Conservation (phyloP, 2,329 filamentous ascomycete genomes). For the Teratosphaeria viscida region DNA sequence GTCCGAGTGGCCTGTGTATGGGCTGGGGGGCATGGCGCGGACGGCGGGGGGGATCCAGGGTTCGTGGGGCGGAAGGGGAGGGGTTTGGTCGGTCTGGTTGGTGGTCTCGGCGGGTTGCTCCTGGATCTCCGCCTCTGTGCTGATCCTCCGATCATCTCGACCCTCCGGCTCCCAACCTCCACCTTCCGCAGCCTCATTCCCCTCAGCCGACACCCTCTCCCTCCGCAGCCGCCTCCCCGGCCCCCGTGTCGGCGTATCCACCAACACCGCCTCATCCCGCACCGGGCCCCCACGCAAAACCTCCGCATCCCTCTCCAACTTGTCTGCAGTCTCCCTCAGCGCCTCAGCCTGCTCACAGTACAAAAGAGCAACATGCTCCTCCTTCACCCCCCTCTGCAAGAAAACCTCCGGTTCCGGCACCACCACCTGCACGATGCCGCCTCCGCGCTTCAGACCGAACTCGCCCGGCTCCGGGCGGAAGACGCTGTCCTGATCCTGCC, state of each 20-base stretch:
- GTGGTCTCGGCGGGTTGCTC: too few relatives aligned
- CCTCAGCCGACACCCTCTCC: neutral
- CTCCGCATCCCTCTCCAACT: neutral
- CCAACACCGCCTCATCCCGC: neutral
- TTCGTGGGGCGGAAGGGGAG: neutral
- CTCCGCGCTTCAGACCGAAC: neutral
- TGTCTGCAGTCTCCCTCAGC: neutral
- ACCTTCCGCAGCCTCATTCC: neutral
- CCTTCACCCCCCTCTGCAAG: neutral
- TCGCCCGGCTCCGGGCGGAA: neutral
- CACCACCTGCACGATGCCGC: neutral
- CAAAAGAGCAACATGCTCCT: neutral
- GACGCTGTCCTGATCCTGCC: neutral
- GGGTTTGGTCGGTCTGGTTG: neutral
- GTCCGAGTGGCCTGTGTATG: conserved; percentile 6
- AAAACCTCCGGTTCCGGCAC: conserved; percentile 1
- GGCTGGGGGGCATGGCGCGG: conserved; percentile 17
- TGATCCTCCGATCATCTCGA: neutral
- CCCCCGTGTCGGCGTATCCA: neutral
- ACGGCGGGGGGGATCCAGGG: conserved; percentile 30
- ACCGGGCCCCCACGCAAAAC: neutral
- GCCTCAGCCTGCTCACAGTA: conserved; percentile 5
- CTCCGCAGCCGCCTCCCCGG: neutral
- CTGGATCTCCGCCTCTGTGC: neutral
- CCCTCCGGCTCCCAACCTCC: neutral